Evolutionary conservation across 768 basidiomycete species (phyloP).

Genomic region (Mycena indigotica): DNA sequence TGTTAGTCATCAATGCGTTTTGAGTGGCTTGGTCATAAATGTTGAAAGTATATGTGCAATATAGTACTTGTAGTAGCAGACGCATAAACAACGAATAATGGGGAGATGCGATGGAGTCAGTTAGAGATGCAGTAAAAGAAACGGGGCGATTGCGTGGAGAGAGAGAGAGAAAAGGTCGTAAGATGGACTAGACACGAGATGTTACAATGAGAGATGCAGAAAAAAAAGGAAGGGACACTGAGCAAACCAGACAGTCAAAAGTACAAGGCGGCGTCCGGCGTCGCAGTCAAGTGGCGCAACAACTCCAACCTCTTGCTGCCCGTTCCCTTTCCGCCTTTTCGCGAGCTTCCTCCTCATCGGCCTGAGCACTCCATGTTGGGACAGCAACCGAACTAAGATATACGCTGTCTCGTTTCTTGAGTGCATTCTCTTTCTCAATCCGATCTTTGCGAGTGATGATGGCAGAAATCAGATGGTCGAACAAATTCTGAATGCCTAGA

Average conservation of each 20-base stretch:
- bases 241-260: not conserved
- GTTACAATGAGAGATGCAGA: conserved; percentile 9
- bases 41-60: not conserved
- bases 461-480: conserved; percentile 75
- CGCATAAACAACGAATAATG: conserved; percentile 10
- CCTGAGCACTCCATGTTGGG: conserved; percentile 78
- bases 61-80: conserved; percentile 4
- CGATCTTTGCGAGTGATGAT: conserved; percentile 78
- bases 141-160: conserved; percentile 23
- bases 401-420: conserved; percentile 83
- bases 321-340: conserved; percentile 47
- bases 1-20: not conserved
- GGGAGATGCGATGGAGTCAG: not conserved
- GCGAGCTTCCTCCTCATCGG: conserved; percentile 76
- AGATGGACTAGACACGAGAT: conserved; percentile 14
- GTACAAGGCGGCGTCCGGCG: conserved; percentile 2
- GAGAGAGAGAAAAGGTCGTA: conserved; percentile 16
- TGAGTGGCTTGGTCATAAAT: not conserved
- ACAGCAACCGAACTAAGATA: conserved; percentile 64
- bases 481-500: conserved; percentile 82
- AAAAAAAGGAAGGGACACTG: not conserved
- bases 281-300: conserved; percentile 27
- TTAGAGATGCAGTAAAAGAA: not conserved
- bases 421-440: conserved; percentile 80
- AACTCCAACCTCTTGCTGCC: conserved; percentile 63